Conservation (phyloP, 2,329 filamentous ascomycete species). For the Xylaria sp. region DNA sequence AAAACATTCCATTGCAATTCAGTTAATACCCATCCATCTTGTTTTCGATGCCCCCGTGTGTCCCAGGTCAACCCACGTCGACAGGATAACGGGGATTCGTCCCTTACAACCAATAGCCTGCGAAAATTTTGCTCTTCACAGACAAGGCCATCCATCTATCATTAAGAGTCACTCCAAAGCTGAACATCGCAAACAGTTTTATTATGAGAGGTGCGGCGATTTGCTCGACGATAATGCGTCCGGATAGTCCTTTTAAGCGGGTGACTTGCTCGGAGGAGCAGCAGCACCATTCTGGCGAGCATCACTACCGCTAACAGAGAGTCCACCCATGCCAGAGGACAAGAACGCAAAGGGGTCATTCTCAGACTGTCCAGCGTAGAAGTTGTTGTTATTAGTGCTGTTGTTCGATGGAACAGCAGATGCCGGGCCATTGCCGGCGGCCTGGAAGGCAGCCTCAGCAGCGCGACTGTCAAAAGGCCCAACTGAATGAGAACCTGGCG, state of each 20-base stretch:
- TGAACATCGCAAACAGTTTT: conserved; percentile 38
- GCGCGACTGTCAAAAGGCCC: conserved; percentile 89
- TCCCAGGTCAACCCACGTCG: conserved; percentile 8
- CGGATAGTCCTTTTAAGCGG: conserved; percentile 40
- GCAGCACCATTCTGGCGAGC: conserved; percentile 57
- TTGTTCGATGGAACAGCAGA: conserved; percentile 61
- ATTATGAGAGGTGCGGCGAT: conserved; percentile 23
- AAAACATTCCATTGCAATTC: conserved; percentile 33
- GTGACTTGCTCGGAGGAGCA: conserved; percentile 54
- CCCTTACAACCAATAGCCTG: conserved; percentile 35
- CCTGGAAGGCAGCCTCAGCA: conserved; percentile 90
- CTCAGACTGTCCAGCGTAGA: conserved; percentile 61
- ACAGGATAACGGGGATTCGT: conserved; percentile 20
- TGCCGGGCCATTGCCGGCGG: conserved; percentile 73
- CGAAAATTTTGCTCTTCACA: conserved; percentile 20
- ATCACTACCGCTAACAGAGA: conserved; percentile 64
- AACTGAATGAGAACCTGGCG: conserved; percentile 72
- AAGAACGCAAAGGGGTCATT: conserved; percentile 78
- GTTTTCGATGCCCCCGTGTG: conserved; percentile 6
- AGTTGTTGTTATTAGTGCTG: conserved; percentile 49
- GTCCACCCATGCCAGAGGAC: conserved; percentile 63
- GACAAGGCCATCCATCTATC: conserved; percentile 7
- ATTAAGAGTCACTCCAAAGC: conserved; percentile 33
- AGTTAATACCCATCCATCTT: conserved; percentile 22
- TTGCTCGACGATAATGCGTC: conserved; percentile 15